These are phyloP conservation scores for Ustilago lituana DNA, from an alignment of 1,284 basidiomycete genomes.

Conservation along the genomic window DNA sequence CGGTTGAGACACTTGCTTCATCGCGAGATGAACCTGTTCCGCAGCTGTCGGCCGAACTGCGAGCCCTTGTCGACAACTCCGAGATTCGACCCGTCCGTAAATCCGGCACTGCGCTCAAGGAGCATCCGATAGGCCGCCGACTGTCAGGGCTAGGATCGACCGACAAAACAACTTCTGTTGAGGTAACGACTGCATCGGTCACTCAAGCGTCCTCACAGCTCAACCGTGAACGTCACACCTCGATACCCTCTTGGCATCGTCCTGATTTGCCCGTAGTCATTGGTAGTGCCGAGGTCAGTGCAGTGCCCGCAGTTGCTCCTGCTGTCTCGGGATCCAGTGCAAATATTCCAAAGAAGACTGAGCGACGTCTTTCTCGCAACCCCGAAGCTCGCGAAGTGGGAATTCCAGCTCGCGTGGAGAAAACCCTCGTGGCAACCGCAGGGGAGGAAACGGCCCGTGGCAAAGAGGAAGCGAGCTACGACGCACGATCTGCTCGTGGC, in stretches of 20 bases:
- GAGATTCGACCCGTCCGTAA: constrained; percentile 41
- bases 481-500: constrained; percentile 79
- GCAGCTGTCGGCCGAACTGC: constrained; percentile 49
- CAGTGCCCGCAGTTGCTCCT: not conserved
- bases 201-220: constrained; percentile 1
- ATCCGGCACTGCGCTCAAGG: constrained; percentile 49
- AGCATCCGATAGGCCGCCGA: constrained; percentile 44
- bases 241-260: constrained; percentile 43
- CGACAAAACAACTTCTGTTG: constrained; percentile 3
- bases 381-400: constrained; percentile 36
- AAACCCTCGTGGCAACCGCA: constrained; percentile 22
- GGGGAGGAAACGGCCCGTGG: constrained; percentile 1
- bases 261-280: constrained; percentile 19
- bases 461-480: constrained; percentile 69
- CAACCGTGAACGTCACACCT: constrained; percentile 35
- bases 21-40: constrained; percentile 34
- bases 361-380: constrained; percentile 21
- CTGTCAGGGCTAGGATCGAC: constrained; percentile 27
- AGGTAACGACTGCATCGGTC: constrained; percentile 9
- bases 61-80: constrained; percentile 49
- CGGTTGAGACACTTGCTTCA: not conserved
- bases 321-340: not conserved
- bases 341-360: constrained; percentile 3
- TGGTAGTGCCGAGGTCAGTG: not conserved
- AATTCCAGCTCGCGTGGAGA: constrained; percentile 37